Conservation (phyloP, 1,139 yeast species). For the Debaryomyces sp. region DNA sequence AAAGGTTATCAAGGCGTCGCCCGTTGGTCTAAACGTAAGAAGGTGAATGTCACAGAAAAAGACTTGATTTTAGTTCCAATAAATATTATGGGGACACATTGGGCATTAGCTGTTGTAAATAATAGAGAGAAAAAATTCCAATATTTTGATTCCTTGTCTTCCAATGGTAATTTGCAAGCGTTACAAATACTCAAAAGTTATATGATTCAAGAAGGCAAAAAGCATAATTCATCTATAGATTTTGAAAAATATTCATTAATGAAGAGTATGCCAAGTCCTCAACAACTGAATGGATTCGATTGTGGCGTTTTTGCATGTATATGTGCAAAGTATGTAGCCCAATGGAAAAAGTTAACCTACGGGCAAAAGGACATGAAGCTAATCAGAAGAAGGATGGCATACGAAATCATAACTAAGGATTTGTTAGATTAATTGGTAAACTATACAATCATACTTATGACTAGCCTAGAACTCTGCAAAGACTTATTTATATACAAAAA, state of each 20-base stretch:
- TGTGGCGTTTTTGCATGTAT: conserved; percentile 95
- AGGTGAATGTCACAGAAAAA: conserved; percentile 64
- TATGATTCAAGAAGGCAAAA: conserved; percentile 57
- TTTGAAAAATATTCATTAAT: conserved; percentile 33
- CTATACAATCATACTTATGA: neutral
- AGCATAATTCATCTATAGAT: conserved; percentile 40
- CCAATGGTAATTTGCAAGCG: conserved; percentile 60
- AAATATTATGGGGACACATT: conserved; percentile 80
- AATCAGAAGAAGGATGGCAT: conserved; percentile 74
- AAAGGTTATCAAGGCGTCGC: conserved; percentile 83
- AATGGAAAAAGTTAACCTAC: conserved; percentile 51
- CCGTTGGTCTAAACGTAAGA: conserved; percentile 88
- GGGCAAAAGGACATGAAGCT: conserved; percentile 70
- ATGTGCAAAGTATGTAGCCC: conserved; percentile 64
- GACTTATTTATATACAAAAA: neutral
- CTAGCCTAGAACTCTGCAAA: neutral
- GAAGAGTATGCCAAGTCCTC: conserved; percentile 62
- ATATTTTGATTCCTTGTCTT: conserved; percentile 75
- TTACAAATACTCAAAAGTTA: conserved; percentile 59
- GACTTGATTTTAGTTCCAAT: conserved; percentile 80
- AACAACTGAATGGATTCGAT: conserved; percentile 87
- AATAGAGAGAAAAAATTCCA: conserved; percentile 57
- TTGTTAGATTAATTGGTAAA: conserved; percentile 15
- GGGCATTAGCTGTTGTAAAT: conserved; percentile 89
- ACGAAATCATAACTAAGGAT: conserved; percentile 33